Conservation (phyloP, 1,284 basidiomycete genomes). For the Microbotryum saponariae region DNA sequence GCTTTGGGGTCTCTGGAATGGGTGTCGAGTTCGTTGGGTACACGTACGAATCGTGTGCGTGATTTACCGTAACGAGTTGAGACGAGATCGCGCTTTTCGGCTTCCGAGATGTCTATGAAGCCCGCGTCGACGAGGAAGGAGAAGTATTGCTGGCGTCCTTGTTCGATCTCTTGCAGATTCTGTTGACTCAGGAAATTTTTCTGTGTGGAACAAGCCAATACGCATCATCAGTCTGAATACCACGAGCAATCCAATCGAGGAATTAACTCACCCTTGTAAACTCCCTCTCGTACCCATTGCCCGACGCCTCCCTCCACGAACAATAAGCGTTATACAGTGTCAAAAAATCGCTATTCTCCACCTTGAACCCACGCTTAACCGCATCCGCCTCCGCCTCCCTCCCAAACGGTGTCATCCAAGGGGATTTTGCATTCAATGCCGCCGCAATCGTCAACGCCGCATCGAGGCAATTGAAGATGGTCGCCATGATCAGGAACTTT, state of each 20-base stretch:
- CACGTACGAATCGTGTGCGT: constrained; percentile 60
- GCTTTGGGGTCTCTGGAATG: constrained; percentile 58
- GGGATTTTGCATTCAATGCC: constrained; percentile 84
- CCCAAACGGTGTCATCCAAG: constrained; percentile 84
- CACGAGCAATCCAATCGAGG: not conserved
- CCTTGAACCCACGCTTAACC: constrained; percentile 72
- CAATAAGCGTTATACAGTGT: constrained; percentile 86
- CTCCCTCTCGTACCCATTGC: constrained; percentile 47
- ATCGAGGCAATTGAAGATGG: constrained; percentile 82
- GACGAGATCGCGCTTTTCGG: constrained; percentile 62
- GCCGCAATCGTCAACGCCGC: constrained; percentile 94
- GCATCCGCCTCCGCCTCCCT: constrained; percentile 77
- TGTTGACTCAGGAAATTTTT: constrained; percentile 41
- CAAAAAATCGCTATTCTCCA: constrained; percentile 90
- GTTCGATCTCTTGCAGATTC: constrained; percentile 94
- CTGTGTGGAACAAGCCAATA: constrained; percentile 2
- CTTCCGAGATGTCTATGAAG: constrained; percentile 65
- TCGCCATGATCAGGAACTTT: constrained; percentile 83
- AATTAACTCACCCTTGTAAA: constrained; percentile 58
- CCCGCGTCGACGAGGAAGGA: constrained; percentile 70
- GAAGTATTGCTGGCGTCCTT: constrained; percentile 82
- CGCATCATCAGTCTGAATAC: too few relatives aligned
- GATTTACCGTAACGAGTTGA: constrained; percentile 56
- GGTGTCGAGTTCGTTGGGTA: constrained; percentile 64
- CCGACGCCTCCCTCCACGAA: constrained; percentile 74